phyloP scores from a whole-genome alignment of 2,329 filamentous ascomycete species.

The Tolypocladium endophyticum region DNA sequence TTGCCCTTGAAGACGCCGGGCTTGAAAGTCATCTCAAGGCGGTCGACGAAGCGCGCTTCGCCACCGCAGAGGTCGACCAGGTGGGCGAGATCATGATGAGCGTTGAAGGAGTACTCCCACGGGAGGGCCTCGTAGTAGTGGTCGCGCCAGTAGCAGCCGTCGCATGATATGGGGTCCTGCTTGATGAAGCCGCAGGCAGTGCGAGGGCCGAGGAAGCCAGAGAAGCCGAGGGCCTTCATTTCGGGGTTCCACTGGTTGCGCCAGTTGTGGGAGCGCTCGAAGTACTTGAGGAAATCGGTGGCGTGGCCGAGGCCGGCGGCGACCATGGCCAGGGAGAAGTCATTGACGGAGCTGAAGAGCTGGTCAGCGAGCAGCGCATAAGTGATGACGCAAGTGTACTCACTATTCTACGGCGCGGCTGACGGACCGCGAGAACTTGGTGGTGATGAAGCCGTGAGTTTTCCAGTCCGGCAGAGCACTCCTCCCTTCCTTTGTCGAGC shows the following conservation, averaged over 20 bases:
- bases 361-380: not conserved
- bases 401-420: conserved; percentile 56
- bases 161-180: conserved; percentile 48
- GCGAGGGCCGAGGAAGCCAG: conserved; percentile 56
- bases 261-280: conserved; percentile 57
- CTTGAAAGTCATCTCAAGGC: conserved; percentile 52
- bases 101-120: conserved; percentile 58
- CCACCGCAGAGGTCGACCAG: conserved; percentile 48
- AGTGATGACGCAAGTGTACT: conserved; percentile 2
- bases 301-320: conserved; percentile 44
- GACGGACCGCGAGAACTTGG: conserved; percentile 48
- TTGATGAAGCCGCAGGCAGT: conserved; percentile 34
- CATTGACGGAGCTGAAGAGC: conserved; percentile 43
- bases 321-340: conserved; percentile 57
- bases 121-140: conserved; percentile 48
- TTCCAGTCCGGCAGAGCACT: conserved; percentile 62
- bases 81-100: conserved; percentile 52
- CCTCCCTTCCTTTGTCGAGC: conserved; percentile 56
- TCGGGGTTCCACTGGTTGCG: conserved; percentile 59
- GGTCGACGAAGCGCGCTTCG: conserved; percentile 37
- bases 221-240: conserved; percentile 46
- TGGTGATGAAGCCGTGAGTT: conserved; percentile 53
- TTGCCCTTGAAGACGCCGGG: conserved; percentile 31
- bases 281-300: conserved; percentile 45
- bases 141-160: conserved; percentile 57